Percentiles rank a stretch among this genome's conserved stretches.
phyloP scores from a whole-genome alignment of 441 rosid species.

The Geranium incanum region DNA sequence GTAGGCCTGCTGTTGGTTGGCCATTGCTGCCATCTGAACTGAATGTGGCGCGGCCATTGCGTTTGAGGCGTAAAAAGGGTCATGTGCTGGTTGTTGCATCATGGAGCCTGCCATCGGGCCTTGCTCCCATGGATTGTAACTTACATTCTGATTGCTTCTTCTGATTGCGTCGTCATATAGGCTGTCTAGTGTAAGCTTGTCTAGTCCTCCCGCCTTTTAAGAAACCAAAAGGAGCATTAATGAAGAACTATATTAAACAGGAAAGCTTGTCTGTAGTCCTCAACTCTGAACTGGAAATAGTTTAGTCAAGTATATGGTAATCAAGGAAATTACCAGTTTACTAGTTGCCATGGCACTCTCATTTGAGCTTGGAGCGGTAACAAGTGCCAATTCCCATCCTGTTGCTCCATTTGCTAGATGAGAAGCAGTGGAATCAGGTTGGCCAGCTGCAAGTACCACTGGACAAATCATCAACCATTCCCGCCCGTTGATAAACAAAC shows the following conservation, averaged over 20 bases:
- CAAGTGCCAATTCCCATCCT: constrained; percentile 91
- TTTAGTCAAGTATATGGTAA: background rate
- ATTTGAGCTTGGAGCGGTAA: constrained; percentile 79
- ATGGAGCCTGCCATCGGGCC: constrained; percentile 41
- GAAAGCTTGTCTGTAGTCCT: background rate
- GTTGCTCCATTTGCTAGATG: constrained; percentile 39
- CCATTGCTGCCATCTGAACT: constrained; percentile 71
- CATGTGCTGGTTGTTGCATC: constrained; percentile 50
- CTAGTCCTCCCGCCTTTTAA: constrained; percentile 82
- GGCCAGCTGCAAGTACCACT: constrained; percentile 45
- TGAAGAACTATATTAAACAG: background rate
- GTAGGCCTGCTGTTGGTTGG: constrained; percentile 69
- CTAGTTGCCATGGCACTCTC: constrained; percentile 54
- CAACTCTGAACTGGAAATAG: background rate
- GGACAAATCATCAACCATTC: constrained; percentile 10
- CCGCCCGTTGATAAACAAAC: background rate
- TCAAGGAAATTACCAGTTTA: constrained; percentile 51
- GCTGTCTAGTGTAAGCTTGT: constrained; percentile 86
- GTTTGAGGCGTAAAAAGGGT: constrained; percentile 59
- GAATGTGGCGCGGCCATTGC: constrained; percentile 52
- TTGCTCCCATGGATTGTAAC: constrained; percentile 84
- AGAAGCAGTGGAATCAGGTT: constrained; percentile 35
- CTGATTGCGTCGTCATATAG: constrained; percentile 90
- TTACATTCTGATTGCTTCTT: constrained; percentile 59
- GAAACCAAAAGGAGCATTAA: constrained; percentile 14